Percentiles rank a stretch among this genome's conserved stretches.
These are phyloP conservation scores for Spinellus fusiger DNA, from an alignment of 192 early-diverging fungal species.

Conservation along the genomic window DNA sequence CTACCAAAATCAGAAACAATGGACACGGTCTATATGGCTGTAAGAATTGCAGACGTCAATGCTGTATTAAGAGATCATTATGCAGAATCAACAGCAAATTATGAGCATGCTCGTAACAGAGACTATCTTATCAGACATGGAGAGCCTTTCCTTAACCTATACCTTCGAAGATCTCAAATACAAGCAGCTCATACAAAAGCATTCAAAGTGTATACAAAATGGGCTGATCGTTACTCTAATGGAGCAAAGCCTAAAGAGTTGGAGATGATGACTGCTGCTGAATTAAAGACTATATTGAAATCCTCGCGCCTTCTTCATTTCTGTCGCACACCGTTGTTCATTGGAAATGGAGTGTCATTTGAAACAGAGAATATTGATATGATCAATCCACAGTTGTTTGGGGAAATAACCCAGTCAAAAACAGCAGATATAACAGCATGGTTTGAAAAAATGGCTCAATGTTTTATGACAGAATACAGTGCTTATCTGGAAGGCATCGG, in stretches of 20 bases:
- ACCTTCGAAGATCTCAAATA: slow-evolving; percentile 38
- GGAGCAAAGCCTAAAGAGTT: slow-evolving; percentile 21
- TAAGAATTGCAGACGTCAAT: slow-evolving; percentile 24
- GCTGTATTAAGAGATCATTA: slow-evolving; percentile 25
- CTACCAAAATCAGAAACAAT: background rate
- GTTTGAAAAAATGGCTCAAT: slow-evolving; percentile 40
- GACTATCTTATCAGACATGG: slow-evolving; percentile 50
- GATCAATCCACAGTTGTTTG: slow-evolving; percentile 5
- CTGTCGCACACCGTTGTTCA: slow-evolving; percentile 48
- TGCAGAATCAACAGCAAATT: slow-evolving; percentile 16
- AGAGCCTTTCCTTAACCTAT: slow-evolving; percentile 45
- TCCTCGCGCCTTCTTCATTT: slow-evolving; percentile 54
- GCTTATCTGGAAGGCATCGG: slow-evolving; percentile 48
- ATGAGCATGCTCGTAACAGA: slow-evolving; percentile 19
- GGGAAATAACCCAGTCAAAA: background rate
- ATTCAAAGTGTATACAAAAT: slow-evolving; percentile 48
- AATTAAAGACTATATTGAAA: slow-evolving; percentile 45
- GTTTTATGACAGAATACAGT: slow-evolving; percentile 52
- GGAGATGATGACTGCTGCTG: slow-evolving; percentile 42
- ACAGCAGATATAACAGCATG: slow-evolving; percentile 31
- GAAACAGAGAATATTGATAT: background rate
- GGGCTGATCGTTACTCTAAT: slow-evolving; percentile 40
- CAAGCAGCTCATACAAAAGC: slow-evolving; percentile 50
- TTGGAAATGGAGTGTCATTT: slow-evolving; percentile 34
- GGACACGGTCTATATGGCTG: slow-evolving; percentile 29